These are phyloP conservation scores for Penicillium paneum DNA, from an alignment of 2,329 filamentous ascomycete genomes.

Conservation along the genomic window DNA sequence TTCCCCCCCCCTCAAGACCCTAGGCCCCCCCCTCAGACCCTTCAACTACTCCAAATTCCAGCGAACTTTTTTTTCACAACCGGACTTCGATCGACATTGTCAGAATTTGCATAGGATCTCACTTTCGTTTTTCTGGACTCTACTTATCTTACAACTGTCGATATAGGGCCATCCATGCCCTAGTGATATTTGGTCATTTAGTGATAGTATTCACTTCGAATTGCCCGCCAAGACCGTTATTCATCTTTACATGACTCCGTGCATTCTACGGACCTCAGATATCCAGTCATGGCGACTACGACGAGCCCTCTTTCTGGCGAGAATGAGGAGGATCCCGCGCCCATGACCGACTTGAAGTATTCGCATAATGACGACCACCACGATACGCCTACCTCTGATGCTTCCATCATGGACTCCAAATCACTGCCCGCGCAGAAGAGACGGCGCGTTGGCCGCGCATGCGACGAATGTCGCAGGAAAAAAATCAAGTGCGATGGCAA, in stretches of 20 bases:
- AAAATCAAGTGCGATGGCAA: constrained; percentile 88
- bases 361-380: constrained; percentile 18
- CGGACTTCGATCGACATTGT: too few relatives aligned
- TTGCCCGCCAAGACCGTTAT: constrained; percentile 19
- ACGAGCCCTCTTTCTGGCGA: constrained; percentile 27
- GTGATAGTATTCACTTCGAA: constrained; percentile 6
- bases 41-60: background rate
- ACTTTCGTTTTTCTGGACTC: background rate
- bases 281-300: constrained; percentile 27
- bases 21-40: background rate
- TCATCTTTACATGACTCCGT: constrained; percentile 24
- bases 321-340: constrained; percentile 29
- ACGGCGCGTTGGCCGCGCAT: constrained; percentile 73
- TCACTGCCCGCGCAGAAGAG: constrained; percentile 67
- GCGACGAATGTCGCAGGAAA: constrained; percentile 78
- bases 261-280: constrained; percentile 8
- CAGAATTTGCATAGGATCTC: background rate
- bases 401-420: constrained; percentile 26
- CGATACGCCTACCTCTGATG: constrained; percentile 18
- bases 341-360: constrained; percentile 16
- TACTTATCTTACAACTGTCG: constrained; percentile 1
- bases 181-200: background rate
- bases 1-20: background rate
- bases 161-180: constrained; percentile 15
- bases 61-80: too few relatives aligned